A percentile compares a stretch with the other conserved stretches of the same genome.
Conservation (phyloP, 2,329 filamentous ascomycete species). For the Cucurbitaria berberidis region DNA sequence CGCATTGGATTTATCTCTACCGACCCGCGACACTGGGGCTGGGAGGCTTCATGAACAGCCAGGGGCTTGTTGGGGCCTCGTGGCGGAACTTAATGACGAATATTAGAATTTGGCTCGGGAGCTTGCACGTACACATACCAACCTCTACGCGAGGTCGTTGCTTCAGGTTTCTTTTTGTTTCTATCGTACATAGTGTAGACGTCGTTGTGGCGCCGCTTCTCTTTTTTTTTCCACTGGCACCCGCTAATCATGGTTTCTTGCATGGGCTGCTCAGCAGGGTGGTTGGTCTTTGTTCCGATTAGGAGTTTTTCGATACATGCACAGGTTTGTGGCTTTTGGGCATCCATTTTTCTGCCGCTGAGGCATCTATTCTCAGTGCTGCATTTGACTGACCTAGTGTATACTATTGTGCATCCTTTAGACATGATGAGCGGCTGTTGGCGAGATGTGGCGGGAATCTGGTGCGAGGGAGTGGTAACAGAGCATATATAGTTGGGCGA, state of each 20-base stretch:
- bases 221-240: conserved; percentile 35
- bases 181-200: conserved; percentile 50
- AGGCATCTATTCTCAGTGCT: conserved; percentile 23
- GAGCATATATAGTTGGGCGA: conserved; percentile 29
- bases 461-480: conserved; percentile 16
- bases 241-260: conserved; percentile 45
- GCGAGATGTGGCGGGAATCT: background rate
- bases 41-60: conserved; percentile 32
- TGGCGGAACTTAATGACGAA: conserved; percentile 47
- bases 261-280: conserved; percentile 42
- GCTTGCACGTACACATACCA: conserved; percentile 44
- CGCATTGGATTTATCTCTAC: conserved; percentile 25
- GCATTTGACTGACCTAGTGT: conserved; percentile 31
- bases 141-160: conserved; percentile 31
- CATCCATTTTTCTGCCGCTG: conserved; percentile 19
- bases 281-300: conserved; percentile 34
- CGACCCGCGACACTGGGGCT: conserved; percentile 16
- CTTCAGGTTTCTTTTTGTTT: conserved; percentile 39
- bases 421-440: conserved; percentile 11
- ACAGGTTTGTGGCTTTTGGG: conserved; percentile 39
- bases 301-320: conserved; percentile 46
- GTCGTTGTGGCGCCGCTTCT: conserved; percentile 37
- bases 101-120: conserved; percentile 42
- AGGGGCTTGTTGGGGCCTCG: conserved; percentile 20
- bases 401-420: conserved; percentile 36